Conservation (phyloP, 352 stramenopile genomes). For the Plasmopara halstedii region DNA sequence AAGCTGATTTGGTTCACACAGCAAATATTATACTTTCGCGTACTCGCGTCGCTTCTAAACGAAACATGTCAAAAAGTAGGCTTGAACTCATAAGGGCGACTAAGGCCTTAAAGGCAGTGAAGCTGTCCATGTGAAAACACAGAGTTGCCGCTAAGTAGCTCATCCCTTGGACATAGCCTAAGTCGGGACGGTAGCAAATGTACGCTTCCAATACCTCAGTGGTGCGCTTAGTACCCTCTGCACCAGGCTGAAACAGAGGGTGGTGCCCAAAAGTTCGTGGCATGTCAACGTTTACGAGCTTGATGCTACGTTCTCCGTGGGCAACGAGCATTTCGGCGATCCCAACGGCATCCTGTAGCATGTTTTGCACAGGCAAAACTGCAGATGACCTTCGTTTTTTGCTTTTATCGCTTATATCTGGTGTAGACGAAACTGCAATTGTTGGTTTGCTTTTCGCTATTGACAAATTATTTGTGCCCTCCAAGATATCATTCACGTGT, state of each 20-base stretch:
- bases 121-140: slow-evolving; percentile 86
- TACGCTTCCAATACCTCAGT: slow-evolving; percentile 81
- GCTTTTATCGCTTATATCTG: slow-evolving; percentile 11
- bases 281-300: slow-evolving; percentile 80
- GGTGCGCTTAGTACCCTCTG: slow-evolving; percentile 59
- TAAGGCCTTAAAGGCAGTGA: slow-evolving; percentile 79
- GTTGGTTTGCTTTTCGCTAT: not conserved
- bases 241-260: slow-evolving; percentile 64
- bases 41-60: slow-evolving; percentile 70
- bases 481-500: not conserved
- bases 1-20: not conserved
- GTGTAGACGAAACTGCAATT: not conserved
- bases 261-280: slow-evolving; percentile 80
- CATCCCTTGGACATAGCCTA: slow-evolving; percentile 85
- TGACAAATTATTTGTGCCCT: slow-evolving; percentile 1
- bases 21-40: slow-evolving; percentile 7
- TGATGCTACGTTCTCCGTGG: slow-evolving; percentile 73
- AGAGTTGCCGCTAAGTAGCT: slow-evolving; percentile 78
- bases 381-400: slow-evolving; percentile 23
- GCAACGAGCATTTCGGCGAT: slow-evolving; percentile 79
- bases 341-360: slow-evolving; percentile 61
- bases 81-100: slow-evolving; percentile 77
- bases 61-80: slow-evolving; percentile 85
- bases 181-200: slow-evolving; percentile 78
- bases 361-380: slow-evolving; percentile 28